phyloP scores from a whole-genome alignment of 768 basidiomycete genomes.

The Lactifluus subvellereus region DNA sequence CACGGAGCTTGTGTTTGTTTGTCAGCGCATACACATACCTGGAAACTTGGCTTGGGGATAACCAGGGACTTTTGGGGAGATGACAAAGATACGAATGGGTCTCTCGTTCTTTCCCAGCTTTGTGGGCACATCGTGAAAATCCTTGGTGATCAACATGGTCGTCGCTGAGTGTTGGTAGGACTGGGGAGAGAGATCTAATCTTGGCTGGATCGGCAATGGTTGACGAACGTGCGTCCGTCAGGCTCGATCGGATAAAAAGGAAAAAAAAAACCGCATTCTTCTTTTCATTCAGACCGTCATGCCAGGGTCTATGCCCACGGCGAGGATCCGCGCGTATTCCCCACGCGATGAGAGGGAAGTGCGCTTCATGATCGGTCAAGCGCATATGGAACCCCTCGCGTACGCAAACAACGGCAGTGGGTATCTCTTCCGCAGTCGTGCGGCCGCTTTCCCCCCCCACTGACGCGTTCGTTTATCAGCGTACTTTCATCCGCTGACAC shows the following conservation, averaged over 20 bases:
- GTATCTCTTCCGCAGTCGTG: slow-evolving; percentile 12
- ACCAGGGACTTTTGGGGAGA: slow-evolving; percentile 69
- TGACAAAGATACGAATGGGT: slow-evolving; percentile 76
- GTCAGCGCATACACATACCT: slow-evolving; percentile 37
- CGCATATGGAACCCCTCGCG: slow-evolving; percentile 61
- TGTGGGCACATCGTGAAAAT: slow-evolving; percentile 70
- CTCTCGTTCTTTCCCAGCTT: slow-evolving; percentile 52
- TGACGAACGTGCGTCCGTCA: slow-evolving; percentile 26
- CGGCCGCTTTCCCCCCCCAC: not conserved
- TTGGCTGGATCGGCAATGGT: slow-evolving; percentile 4
- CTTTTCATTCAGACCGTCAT: slow-evolving; percentile 9
- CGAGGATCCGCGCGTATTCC: slow-evolving; percentile 48
- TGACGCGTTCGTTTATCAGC: slow-evolving; percentile 33
- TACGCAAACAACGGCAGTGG: slow-evolving; percentile 57
- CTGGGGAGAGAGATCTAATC: not conserved
- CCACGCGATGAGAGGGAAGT: slow-evolving; percentile 51
- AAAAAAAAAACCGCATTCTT: not conserved
- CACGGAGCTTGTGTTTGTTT: not conserved
- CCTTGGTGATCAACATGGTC: slow-evolving; percentile 78
- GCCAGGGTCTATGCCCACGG: slow-evolving; percentile 25
- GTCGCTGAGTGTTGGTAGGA: not conserved
- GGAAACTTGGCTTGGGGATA: slow-evolving; percentile 92
- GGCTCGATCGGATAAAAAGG: no score
- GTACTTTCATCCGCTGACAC: slow-evolving; percentile 51
- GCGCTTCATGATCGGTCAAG: slow-evolving; percentile 59